Conservation (phyloP, 768 basidiomycete species). For the Tremella mesenterica region DNA sequence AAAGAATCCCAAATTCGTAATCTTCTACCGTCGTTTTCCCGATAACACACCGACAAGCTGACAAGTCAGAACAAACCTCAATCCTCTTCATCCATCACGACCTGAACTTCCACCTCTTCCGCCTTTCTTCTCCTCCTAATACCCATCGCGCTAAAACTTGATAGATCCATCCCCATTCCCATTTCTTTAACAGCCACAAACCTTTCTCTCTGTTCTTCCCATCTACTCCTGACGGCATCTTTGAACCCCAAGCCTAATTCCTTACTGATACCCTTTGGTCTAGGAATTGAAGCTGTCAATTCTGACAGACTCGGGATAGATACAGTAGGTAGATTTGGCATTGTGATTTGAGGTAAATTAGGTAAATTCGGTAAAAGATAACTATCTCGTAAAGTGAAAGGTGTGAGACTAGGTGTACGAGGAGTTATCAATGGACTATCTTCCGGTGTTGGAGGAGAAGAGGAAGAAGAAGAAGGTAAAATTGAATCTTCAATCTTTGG, state of each 20-base stretch:
- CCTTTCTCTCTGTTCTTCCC: constrained; percentile 31
- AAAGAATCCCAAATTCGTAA: too few relatives aligned
- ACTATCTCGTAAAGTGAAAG: constrained; percentile 16
- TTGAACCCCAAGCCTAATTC: constrained; percentile 21
- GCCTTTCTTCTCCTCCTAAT: background rate
- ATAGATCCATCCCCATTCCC: background rate
- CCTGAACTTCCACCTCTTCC: background rate
- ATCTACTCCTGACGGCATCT: constrained; percentile 29
- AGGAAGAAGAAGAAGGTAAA: background rate
- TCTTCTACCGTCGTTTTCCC: too few relatives aligned
- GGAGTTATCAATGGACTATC: constrained; percentile 33
- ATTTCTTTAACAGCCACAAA: too few relatives aligned
- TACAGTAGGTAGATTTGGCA: constrained; percentile 9
- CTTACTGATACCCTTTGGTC: background rate
- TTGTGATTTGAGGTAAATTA: constrained; percentile 5
- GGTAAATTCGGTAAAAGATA: constrained; percentile 10
- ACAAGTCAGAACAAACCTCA: too few relatives aligned
- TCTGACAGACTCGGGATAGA: constrained; percentile 15
- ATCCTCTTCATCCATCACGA: background rate
- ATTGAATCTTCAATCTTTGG: constrained; percentile 6
- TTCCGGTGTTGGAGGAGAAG: constrained; percentile 14
- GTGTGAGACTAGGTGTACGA: constrained; percentile 18
- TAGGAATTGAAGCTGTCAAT: constrained; percentile 7
- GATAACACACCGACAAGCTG: too few relatives aligned
- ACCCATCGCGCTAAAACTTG: background rate